phyloP scores from a whole-genome alignment of 257 asterid species.

The Salvia hispanica region DNA sequence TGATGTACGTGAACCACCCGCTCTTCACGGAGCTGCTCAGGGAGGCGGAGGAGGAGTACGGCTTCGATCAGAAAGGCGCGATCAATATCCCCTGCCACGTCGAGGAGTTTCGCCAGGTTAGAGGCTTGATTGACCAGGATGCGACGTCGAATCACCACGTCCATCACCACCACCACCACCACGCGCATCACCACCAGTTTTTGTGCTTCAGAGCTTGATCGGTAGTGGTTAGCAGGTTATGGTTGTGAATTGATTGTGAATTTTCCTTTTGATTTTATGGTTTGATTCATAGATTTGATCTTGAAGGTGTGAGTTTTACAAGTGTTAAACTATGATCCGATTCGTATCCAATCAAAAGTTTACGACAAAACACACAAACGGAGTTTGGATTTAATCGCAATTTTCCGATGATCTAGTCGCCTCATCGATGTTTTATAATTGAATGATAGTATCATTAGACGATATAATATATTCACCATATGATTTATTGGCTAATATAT shows the following conservation, averaged over 20 bases:
- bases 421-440: too few relatives aligned
- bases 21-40: slow-evolving; percentile 53
- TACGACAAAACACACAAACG: too few relatives aligned
- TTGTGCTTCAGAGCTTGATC: slow-evolving; percentile 56
- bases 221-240: background rate
- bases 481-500: too few relatives aligned
- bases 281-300: background rate
- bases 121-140: slow-evolving; percentile 54
- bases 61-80: slow-evolving; percentile 62
- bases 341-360: background rate
- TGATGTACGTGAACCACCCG: slow-evolving; percentile 64
- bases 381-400: too few relatives aligned
- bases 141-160: slow-evolving; percentile 39
- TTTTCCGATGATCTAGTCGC: too few relatives aligned
- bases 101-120: slow-evolving; percentile 53
- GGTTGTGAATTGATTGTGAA: background rate
- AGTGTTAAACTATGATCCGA: background rate
- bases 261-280: background rate
- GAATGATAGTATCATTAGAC: too few relatives aligned
- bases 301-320: background rate
- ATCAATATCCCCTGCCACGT: slow-evolving; percentile 71
- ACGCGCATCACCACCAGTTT: slow-evolving; percentile 38
- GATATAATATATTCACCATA: too few relatives aligned
- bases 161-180: slow-evolving; percentile 35
- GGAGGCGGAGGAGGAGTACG: slow-evolving; percentile 72